phyloP scores from a whole-genome alignment of 169 alveolate species.

The Plasmodium relictum region DNA sequence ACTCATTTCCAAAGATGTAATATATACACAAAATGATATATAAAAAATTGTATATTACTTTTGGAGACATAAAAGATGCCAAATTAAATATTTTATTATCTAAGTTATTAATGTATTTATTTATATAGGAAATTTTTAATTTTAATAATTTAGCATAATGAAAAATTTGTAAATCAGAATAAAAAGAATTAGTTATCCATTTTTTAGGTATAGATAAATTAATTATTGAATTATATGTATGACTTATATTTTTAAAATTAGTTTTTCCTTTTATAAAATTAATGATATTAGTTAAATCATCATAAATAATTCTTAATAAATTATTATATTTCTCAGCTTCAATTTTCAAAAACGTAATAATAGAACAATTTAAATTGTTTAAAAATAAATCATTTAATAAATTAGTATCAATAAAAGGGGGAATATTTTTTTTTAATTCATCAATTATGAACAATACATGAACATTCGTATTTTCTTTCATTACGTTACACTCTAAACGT shows the following conservation, averaged over 20 bases:
- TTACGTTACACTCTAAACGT: slow-evolving; percentile 36
- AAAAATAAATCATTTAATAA: slow-evolving; percentile 32
- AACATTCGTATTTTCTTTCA: slow-evolving; percentile 13
- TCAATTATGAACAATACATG: slow-evolving; percentile 34
- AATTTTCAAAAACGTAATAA: slow-evolving; percentile 56
- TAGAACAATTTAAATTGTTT: slow-evolving; percentile 54
- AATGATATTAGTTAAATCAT: slow-evolving; percentile 63
- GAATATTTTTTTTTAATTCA: slow-evolving; percentile 36
- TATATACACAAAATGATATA: not conserved
- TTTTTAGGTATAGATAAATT: slow-evolving; percentile 62
- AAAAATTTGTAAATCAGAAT: slow-evolving; percentile 48
- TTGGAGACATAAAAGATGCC: slow-evolving; percentile 64
- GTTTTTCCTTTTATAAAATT: slow-evolving; percentile 51
- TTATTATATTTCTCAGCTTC: slow-evolving; percentile 73
- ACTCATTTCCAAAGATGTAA: not conserved
- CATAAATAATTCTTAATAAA: slow-evolving; percentile 45
- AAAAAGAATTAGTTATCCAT: slow-evolving; percentile 60
- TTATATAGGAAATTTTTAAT: slow-evolving; percentile 39
- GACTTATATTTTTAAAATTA: slow-evolving; percentile 17
- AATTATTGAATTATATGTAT: slow-evolving; percentile 35
- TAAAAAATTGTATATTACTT: slow-evolving; percentile 12
- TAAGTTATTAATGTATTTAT: slow-evolving; percentile 13
- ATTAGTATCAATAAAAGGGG: slow-evolving; percentile 56
- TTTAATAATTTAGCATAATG: slow-evolving; percentile 40
- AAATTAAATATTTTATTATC: slow-evolving; percentile 39